Base-by-base conservation (phyloP, 495 filamentous ascomycete species). In the Penicillium silybi region DNA sequence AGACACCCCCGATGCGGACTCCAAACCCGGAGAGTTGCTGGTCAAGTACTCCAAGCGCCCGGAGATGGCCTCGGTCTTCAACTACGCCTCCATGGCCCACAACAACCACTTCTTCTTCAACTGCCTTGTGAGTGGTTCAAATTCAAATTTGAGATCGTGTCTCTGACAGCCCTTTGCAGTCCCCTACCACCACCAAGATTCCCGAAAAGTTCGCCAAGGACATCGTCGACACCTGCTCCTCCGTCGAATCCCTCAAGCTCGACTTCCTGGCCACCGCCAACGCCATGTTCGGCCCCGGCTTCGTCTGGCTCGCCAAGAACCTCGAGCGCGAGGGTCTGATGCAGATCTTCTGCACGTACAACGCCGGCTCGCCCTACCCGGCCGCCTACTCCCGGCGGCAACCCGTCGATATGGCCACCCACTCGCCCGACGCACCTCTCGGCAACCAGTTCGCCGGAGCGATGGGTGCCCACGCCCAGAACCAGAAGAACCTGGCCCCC, bases 41-140 rank as follows among this genome's bases (percentile, higher is more conserved):
- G 73, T 95, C 64, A 76, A 79, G 53, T 86, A 85, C 58, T 89
- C 93, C 44, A 87, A 90, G 61, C 82, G 92, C 53, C 82, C 91
- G 27, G 75, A 80, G 48, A 73, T 79, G 54, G 93, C 95, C 38
- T 72, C 82, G 52, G 73, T 86, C 55, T 98, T 98, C 82, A 98
- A 98, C 78, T 82, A 92, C 63, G 93, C 93, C 65, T 91, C 86
- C 54, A 95, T 95, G 86, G 89, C 90, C 48, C 85, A 88, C 76
- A 97, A 97, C 81, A 97, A 97, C 77, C 84, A 93, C 69, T 88
- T 93, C 72, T 97, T 96, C 84, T 97, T 97, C 80, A 73, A 77
- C 57, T 71, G 78, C 61, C 67, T 88, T 57, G 80, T 84, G 51
- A 58, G 73, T 67, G 1, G 8, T 25, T 43, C 41, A 38, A 3